Percentiles rank a stretch among this genome's conserved stretches.
phyloP scores from a whole-genome alignment of 2,329 filamentous ascomycete genomes.

The Fusarium humuli region DNA sequence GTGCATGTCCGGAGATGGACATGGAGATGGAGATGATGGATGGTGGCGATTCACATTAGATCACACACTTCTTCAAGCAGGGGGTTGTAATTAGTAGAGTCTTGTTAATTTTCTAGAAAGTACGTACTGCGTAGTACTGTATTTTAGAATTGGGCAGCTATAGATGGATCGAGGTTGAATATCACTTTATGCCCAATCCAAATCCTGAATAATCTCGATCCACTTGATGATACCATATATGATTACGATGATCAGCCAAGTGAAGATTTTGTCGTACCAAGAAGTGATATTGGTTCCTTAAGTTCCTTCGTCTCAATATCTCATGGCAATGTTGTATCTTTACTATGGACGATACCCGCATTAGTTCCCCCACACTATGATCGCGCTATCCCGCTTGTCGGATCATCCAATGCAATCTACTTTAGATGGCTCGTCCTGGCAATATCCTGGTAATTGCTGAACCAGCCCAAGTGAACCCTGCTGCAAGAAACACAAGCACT shows the following conservation, averaged over 20 bases:
- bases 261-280: neutral
- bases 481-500: constrained; percentile 1
- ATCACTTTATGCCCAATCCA: constrained; percentile 4
- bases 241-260: neutral
- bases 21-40: neutral
- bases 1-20: constrained; percentile 19
- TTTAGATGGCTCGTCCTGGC: constrained; percentile 31
- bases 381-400: constrained; percentile 42
- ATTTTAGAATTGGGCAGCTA: constrained; percentile 23
- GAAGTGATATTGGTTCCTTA: constrained; percentile 1
- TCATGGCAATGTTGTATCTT: neutral
- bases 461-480: neutral
- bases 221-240: neutral
- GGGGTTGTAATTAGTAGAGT: constrained; percentile 15
- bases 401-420: constrained; percentile 24
- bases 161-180: constrained; percentile 5
- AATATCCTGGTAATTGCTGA: neutral
- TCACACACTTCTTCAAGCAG: constrained; percentile 23
- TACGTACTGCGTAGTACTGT: neutral
- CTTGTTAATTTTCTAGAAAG: neutral
- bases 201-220: constrained; percentile 10
- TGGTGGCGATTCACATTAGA: constrained; percentile 26
- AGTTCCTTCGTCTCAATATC: neutral
- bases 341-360: constrained; percentile 2
- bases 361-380: constrained; percentile 36